Conservation (phyloP, 164 flowering plant species). For the Buxus sempervirens region DNA sequence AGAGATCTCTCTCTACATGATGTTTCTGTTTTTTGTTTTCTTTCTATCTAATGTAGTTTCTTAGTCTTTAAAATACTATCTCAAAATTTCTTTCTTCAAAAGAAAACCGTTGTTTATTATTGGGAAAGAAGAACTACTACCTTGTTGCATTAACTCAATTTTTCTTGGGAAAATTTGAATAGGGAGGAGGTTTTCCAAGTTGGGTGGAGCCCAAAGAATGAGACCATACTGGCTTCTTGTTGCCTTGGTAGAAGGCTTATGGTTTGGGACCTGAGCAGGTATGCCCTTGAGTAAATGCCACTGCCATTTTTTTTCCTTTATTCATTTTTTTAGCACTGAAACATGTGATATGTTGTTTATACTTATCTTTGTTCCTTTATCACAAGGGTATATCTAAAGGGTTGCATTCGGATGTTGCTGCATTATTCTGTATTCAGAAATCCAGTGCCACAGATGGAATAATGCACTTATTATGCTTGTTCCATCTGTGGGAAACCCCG, state of each 20-base stretch:
- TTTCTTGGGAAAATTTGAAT: constrained; percentile 1
- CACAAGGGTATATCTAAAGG: neutral
- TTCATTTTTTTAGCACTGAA: neutral
- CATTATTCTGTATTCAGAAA: neutral
- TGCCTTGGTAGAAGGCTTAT: constrained; percentile 93
- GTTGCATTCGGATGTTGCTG: neutral
- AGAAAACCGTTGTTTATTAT: no score
- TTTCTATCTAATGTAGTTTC: neutral
- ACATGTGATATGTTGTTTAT: neutral
- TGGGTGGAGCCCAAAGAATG: constrained; percentile 95
- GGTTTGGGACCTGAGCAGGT: constrained; percentile 99
- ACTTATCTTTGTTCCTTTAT: neutral
- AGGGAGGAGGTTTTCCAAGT: constrained; percentile 98
- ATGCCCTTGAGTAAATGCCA: constrained; percentile 10
- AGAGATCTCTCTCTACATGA: constrained; percentile 21
- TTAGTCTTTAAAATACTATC: neutral
- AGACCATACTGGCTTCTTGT: constrained; percentile 93
- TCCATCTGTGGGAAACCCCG: no score
- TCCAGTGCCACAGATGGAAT: neutral
- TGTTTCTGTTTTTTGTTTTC: neutral
- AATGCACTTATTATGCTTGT: neutral
- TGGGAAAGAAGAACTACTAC: no score
- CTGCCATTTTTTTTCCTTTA: no score
- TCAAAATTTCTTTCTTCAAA: neutral
- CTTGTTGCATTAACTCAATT: neutral